phyloP scores from a whole-genome alignment of 192 early-diverging fungal genomes.

The Backusella circina region DNA sequence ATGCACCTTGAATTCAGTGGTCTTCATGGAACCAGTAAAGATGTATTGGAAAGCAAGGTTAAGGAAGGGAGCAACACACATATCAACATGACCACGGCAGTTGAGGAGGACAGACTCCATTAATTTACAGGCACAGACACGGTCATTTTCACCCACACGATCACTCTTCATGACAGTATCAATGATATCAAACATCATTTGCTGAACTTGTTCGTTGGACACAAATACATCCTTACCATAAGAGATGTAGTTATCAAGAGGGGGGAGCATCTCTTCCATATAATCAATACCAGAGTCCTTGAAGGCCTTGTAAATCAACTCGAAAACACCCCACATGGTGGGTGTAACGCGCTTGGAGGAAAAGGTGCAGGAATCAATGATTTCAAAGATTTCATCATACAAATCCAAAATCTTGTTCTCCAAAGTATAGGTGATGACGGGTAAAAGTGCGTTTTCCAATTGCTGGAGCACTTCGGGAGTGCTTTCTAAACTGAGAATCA shows the following conservation, averaged over 20 bases:
- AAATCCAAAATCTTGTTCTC: constrained; percentile 76
- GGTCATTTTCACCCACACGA: constrained; percentile 70
- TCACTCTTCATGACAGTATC: constrained; percentile 82
- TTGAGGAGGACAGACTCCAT: constrained; percentile 84
- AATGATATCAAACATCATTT: constrained; percentile 81
- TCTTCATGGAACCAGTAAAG: constrained; percentile 58
- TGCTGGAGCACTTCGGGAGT: constrained; percentile 75
- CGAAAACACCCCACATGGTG: constrained; percentile 83
- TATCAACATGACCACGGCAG: constrained; percentile 79
- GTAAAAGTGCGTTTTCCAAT: constrained; percentile 76
- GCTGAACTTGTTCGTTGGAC: constrained; percentile 61
- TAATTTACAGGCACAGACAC: constrained; percentile 79
- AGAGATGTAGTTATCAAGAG: constrained; percentile 87
- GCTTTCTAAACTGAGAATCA: constrained; percentile 83
- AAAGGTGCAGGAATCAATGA: constrained; percentile 86
- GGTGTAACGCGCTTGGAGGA: constrained; percentile 79
- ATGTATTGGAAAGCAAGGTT: constrained; percentile 65
- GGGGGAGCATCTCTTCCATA: constrained; percentile 86
- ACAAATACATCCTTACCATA: constrained; percentile 81
- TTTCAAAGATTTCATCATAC: constrained; percentile 84
- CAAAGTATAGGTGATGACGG: constrained; percentile 76
- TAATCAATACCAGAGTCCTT: constrained; percentile 82
- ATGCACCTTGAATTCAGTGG: constrained; percentile 67
- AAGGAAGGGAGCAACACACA: constrained; percentile 69
- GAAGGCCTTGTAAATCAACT: constrained; percentile 72